Percentiles rank a stretch among this genome's conserved stretches.
These are phyloP conservation scores for Didymella pinodella DNA, from an alignment of 2,329 filamentous ascomycete species.

Conservation along the genomic window DNA sequence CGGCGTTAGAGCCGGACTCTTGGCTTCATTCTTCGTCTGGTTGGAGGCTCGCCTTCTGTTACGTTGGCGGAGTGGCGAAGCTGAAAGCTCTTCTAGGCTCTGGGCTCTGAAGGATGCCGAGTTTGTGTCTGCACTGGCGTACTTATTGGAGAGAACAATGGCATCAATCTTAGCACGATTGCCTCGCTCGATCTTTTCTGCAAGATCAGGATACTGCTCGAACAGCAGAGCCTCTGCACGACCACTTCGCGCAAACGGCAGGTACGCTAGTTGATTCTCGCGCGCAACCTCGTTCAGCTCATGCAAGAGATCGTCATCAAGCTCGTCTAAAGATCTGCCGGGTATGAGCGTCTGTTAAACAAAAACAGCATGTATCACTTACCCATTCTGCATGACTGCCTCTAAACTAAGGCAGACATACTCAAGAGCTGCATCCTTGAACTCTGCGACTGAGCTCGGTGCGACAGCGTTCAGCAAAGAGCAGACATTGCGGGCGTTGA, in stretches of 20 bases:
- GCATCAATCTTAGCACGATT: conserved; percentile 75
- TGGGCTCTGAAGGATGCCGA: conserved; percentile 69
- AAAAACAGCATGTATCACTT: conserved; percentile 25
- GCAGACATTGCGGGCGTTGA: conserved; percentile 75
- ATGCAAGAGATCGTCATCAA: conserved; percentile 81
- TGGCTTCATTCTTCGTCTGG: conserved; percentile 58
- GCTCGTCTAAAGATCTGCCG: conserved; percentile 74
- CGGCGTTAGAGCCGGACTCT: conserved; percentile 71
- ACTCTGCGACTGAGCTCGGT: conserved; percentile 80
- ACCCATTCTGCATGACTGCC: conserved; percentile 87
- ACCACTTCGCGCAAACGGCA: conserved; percentile 79
- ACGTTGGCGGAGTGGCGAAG: conserved; percentile 58
- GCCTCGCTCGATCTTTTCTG: conserved; percentile 72
- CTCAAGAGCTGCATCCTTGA: conserved; percentile 87
- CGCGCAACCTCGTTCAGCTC: conserved; percentile 84
- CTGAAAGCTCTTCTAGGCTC: conserved; percentile 69
- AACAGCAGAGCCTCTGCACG: conserved; percentile 72
- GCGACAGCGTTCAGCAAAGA: conserved; percentile 85
- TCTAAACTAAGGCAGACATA: conserved; percentile 94
- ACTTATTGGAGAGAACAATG: conserved; percentile 71
- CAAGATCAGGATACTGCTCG: conserved; percentile 69
- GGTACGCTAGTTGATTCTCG: conserved; percentile 79
- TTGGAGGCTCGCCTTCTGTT: conserved; percentile 52
- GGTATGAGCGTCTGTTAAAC: conserved; percentile 18
- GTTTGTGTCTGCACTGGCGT: conserved; percentile 72